Percentiles rank a stretch among this genome's conserved stretches.
These are phyloP conservation scores for Phytopythium cucurbitacearum DNA, from an alignment of 352 stramenopile genomes.

Conservation along the genomic window DNA sequence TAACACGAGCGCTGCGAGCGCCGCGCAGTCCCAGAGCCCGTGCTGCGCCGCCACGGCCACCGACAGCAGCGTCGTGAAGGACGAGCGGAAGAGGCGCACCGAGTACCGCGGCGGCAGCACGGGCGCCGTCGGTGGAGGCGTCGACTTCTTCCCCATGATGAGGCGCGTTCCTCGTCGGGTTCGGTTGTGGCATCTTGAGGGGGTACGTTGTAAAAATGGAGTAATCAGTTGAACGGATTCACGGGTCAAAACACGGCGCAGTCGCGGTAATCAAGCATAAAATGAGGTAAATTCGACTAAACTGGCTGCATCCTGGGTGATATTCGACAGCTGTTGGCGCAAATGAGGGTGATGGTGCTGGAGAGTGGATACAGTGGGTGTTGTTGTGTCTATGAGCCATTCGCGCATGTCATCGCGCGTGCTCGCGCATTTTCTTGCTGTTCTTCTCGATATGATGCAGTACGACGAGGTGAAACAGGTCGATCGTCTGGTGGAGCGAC, in stretches of 20 bases:
- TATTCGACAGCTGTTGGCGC: too few species aligned
- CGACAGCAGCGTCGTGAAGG: constrained; percentile 64
- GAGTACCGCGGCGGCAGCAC: constrained; percentile 72
- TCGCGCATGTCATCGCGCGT: too few species aligned
- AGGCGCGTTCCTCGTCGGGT: not conserved
- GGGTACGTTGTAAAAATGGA: not conserved
- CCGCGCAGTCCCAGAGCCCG: constrained; percentile 63
- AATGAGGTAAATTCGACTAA: not conserved
- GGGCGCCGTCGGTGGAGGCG: constrained; percentile 5
- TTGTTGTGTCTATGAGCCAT: too few species aligned
- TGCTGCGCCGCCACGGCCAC: constrained; percentile 41
- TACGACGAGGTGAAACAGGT: too few species aligned
- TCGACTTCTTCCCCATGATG: not conserved
- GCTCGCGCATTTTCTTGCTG: too few species aligned
- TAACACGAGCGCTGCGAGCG: constrained; percentile 60
- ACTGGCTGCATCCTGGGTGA: too few species aligned
- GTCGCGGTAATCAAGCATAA: too few species aligned
- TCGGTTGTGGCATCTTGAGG: not conserved
- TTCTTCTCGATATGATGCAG: too few species aligned
- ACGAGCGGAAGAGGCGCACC: constrained; percentile 64
- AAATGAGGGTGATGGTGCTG: too few species aligned
- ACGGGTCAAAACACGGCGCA: not conserved
- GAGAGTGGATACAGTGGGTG: too few species aligned
- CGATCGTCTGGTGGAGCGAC: too few species aligned
- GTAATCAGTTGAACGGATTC: not conserved